phyloP scores from a whole-genome alignment of 495 filamentous ascomycete species.

The Daldinia decipiens region DNA sequence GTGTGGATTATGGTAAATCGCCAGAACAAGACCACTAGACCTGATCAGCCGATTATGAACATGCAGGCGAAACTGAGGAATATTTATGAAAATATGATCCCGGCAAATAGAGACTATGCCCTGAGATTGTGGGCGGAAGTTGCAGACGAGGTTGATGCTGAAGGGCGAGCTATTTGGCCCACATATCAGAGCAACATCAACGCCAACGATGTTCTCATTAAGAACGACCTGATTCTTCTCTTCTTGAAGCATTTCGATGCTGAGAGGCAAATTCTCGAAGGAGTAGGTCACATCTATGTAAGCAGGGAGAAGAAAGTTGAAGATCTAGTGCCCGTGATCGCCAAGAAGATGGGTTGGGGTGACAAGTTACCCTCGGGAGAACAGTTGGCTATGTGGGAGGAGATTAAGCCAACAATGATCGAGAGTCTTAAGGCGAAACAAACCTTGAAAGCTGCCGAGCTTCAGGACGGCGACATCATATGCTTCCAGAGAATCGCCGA shows the following conservation, averaged over 20 bases:
- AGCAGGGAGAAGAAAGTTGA: conserved; percentile 85
- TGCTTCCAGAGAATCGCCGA: conserved; percentile 81
- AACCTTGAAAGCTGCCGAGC: conserved; percentile 87
- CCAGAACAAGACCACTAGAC: conserved; percentile 94
- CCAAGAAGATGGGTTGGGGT: conserved; percentile 90
- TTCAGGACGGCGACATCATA: conserved; percentile 97
- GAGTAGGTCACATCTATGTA: conserved; percentile 84
- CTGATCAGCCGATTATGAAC: conserved; percentile 84
- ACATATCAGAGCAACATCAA: conserved; percentile 60
- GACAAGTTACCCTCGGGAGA: conserved; percentile 60
- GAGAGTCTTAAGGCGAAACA: conserved; percentile 92
- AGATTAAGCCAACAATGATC: conserved; percentile 98
- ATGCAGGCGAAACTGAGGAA: conserved; percentile 85
- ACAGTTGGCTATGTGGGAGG: conserved; percentile 82
- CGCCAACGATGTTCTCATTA: conserved; percentile 59
- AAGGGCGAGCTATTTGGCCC: conserved; percentile 77
- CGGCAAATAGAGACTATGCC: conserved; percentile 70
- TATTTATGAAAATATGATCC: conserved; percentile 67
- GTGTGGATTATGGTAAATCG: conserved; percentile 98
- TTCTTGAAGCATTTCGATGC: conserved; percentile 94
- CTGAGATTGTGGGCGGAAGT: conserved; percentile 89
- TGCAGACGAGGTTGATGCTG: conserved; percentile 66
- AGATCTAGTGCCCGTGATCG: conserved; percentile 83
- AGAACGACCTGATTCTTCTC: conserved; percentile 73
- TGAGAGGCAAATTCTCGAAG: conserved; percentile 75